Evolutionary conservation across 306 rosid species (phyloP), one percentile per base, ranked within the genome.

Genomic region (Sechiopsis laciniata): DNA sequence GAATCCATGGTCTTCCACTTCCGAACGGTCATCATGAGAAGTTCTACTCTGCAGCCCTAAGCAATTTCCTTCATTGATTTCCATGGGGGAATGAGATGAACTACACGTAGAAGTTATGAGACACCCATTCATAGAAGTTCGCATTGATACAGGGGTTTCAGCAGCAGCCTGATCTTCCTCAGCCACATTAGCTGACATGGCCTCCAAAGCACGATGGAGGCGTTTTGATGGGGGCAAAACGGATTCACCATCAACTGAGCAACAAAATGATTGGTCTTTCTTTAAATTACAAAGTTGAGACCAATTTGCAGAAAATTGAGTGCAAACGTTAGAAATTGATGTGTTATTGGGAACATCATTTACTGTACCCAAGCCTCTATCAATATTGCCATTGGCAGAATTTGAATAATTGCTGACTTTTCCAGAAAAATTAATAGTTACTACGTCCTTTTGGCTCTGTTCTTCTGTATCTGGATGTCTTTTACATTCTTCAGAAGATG

Each of bases 201-300:
- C 98, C 87, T 93, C 97, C 66, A 93, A 80, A 81, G 98, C 98
- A 51, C 97, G 98, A 76, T 93, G 97, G 50, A 90, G 97, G 32
- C 97, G 94, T 83, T 93, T 93, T 22, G 98, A 88, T 13, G 97
- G 98, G 24, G 98, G 98, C 70, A 93, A 86, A 82, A 84, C 90
- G 70, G 98, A 92, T 86, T 93, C 98, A 22, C 83, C 90, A 64
- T 88, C 96, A 68, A 86, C 82, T 1, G 83, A 83, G 79, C 81
- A 82, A 82, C 89, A 80, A 79, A 87, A 78, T 70, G 88, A 80
- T 76, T 88, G 94, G 54, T 88, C 96, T 71, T 85, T 88, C 80
- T 84, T 84, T 48, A 77, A 60, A 76, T 81, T 86, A 79, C 83
- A 80, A 58, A 68, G 81, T 55, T 81, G 88, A 78, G 88, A 75